phyloP scores from a whole-genome alignment of 2,329 filamentous ascomycete species.

The Aspergillus ustus region DNA sequence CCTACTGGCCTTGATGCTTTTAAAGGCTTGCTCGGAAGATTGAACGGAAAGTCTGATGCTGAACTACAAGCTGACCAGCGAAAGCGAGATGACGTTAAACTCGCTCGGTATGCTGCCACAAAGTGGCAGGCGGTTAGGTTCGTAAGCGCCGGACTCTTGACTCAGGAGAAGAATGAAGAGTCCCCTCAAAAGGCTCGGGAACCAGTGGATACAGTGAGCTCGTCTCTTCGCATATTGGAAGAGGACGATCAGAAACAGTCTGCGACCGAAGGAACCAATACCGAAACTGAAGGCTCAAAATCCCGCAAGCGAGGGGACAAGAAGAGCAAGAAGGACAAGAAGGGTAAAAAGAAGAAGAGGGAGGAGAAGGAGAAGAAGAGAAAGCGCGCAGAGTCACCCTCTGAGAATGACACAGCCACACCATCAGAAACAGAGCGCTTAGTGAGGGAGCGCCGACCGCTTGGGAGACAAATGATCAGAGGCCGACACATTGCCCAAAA shows the following conservation, averaged over 20 bases:
- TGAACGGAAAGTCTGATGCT: slow-evolving; percentile 86
- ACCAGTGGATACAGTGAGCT: not conserved
- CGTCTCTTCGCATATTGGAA: not conserved
- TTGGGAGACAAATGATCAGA: slow-evolving; percentile 73
- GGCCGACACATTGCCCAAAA: slow-evolving; percentile 88
- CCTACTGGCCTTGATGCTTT: slow-evolving; percentile 87
- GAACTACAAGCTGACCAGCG: slow-evolving; percentile 72
- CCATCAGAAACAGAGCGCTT: slow-evolving; percentile 52
- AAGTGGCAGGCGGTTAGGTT: slow-evolving; percentile 85
- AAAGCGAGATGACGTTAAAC: slow-evolving; percentile 70
- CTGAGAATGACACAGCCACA: slow-evolving; percentile 30
- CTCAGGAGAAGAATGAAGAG: slow-evolving; percentile 60
- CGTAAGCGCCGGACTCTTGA: slow-evolving; percentile 77
- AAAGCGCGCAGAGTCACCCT: slow-evolving; percentile 39
- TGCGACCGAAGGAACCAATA: not conserved
- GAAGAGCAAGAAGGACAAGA: slow-evolving; percentile 15
- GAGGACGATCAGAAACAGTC: not conserved
- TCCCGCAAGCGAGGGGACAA: slow-evolving; percentile 16
- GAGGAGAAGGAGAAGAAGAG: slow-evolving; percentile 42
- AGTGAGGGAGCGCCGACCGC: slow-evolving; percentile 52
- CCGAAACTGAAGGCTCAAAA: not conserved
- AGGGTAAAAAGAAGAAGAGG: slow-evolving; percentile 29
- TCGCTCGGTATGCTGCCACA: slow-evolving; percentile 72
- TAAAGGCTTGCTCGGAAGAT: slow-evolving; percentile 79
- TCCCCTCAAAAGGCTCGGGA: slow-evolving; percentile 14